Conservation (phyloP, 2,329 filamentous ascomycete species). For the Fusarium udum region DNA sequence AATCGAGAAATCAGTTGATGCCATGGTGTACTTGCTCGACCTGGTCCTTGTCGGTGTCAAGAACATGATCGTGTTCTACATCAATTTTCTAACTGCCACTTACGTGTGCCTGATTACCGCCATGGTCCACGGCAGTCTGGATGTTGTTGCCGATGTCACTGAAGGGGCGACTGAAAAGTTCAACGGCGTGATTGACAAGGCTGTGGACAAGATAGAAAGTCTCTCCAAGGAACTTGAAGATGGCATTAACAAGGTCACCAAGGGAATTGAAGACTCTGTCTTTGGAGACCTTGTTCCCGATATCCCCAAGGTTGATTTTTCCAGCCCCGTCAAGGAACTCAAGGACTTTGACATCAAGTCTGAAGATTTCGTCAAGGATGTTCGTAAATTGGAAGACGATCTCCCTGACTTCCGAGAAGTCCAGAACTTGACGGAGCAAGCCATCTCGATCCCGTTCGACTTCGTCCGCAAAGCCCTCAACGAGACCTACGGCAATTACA, state of each 20-base stretch:
- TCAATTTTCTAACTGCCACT: constrained; percentile 89
- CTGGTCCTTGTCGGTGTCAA: constrained; percentile 85
- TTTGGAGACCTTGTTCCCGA: constrained; percentile 59
- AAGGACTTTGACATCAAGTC: constrained; percentile 75
- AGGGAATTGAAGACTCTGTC: constrained; percentile 56
- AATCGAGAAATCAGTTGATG: constrained; percentile 82
- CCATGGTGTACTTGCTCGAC: constrained; percentile 79
- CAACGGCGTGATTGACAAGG: constrained; percentile 60
- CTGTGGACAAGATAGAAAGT: constrained; percentile 68
- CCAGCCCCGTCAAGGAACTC: constrained; percentile 70
- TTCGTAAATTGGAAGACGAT: constrained; percentile 77
- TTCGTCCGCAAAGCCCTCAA: constrained; percentile 79
- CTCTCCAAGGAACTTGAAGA: constrained; percentile 60
- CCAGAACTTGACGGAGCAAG: constrained; percentile 79
- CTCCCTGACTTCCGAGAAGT: constrained; percentile 87
- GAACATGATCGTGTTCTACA: constrained; percentile 88
- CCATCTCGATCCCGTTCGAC: constrained; percentile 83
- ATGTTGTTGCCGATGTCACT: constrained; percentile 67
- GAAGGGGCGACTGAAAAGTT: constrained; percentile 63
- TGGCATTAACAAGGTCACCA: constrained; percentile 61
- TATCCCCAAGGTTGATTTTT: constrained; percentile 69
- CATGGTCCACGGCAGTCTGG: constrained; percentile 80
- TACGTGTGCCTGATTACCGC: constrained; percentile 91
- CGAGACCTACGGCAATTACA: constrained; percentile 74
- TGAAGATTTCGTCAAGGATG: constrained; percentile 71